Evolutionary conservation across 148 eudicot genomes (phyloP).

Genomic region (Cornus florida): DNA sequence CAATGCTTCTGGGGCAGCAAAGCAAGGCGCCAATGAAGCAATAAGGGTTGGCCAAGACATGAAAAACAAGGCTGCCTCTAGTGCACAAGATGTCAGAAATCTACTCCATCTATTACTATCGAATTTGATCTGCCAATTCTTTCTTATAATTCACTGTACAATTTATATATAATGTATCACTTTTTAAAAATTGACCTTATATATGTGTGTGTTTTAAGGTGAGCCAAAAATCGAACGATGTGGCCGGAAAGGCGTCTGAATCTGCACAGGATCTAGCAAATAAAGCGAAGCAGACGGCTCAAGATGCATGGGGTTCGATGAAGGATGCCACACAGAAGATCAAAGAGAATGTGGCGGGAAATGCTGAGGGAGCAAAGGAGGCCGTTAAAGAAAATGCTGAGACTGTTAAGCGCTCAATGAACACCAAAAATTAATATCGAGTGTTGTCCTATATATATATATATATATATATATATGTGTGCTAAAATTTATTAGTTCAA

Average conservation of each 20-base stretch:
- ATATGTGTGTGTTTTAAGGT: background rate
- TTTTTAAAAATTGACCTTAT: no score
- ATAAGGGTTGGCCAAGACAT: conserved; percentile 40
- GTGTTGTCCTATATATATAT: background rate
- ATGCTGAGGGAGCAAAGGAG: background rate
- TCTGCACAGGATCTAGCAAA: background rate
- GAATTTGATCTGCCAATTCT: no score
- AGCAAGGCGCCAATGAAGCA: conserved; percentile 49
- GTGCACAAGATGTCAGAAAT: conserved; percentile 44
- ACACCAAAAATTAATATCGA: background rate
- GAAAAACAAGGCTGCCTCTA: conserved; percentile 45
- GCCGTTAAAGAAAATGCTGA: background rate
- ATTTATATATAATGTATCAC: no score
- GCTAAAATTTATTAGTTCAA: background rate
- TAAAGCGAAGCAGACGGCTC: background rate
- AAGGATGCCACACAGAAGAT: background rate
- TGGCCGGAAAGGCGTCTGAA: background rate
- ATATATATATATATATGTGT: no score
- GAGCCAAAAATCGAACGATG: background rate
- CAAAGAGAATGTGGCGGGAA: background rate
- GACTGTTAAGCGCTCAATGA: background rate
- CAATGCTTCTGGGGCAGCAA: conserved; percentile 33
- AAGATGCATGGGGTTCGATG: background rate
- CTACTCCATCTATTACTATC: no score
- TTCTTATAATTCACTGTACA: no score